Percentiles rank a stretch among this genome's conserved stretches.
These are phyloP conservation scores for Prunus salicina DNA, from an alignment of 306 rosid genomes.

Conservation along the genomic window DNA sequence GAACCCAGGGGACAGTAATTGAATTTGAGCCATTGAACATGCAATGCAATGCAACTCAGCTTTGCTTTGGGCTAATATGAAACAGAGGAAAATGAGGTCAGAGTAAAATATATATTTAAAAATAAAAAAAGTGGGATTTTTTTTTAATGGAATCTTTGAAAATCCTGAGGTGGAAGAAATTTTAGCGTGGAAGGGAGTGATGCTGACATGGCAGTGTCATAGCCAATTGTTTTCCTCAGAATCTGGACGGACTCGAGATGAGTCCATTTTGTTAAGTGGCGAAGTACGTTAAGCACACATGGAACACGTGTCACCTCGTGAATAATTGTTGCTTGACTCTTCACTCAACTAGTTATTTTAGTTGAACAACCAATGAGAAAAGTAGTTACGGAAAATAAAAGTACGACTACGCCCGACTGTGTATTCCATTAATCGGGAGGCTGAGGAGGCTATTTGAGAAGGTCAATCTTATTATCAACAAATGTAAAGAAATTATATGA, in stretches of 20 bases:
- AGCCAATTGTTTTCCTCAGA: constrained; percentile 40
- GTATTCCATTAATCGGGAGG: no score
- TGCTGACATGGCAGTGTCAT: constrained; percentile 63
- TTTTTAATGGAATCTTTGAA: constrained; percentile 13
- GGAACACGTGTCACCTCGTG: constrained; percentile 41
- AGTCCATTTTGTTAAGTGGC: constrained; percentile 29
- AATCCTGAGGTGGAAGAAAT: constrained; percentile 34
- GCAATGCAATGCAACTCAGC: not conserved
- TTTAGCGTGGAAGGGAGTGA: constrained; percentile 16
- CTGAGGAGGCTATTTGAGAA: no score
- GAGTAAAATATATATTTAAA: not conserved
- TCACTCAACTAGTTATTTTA: no score
- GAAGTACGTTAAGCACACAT: not conserved
- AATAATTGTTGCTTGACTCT: constrained; percentile 31
- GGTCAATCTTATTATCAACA: accelerated
- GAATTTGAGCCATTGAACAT: constrained; percentile 65
- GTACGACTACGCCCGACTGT: no score
- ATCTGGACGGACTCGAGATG: constrained; percentile 35
- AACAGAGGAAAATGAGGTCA: no score
- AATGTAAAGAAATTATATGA: no score
- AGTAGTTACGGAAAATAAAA: no score
- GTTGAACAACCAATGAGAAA: no score
- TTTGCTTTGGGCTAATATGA: not conserved
- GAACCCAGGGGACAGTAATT: constrained; percentile 58
- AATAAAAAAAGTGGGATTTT: constrained; percentile 1